Evolutionary conservation across 768 basidiomycete genomes (phyloP).

Genomic region (Boletus rufocinnamomeus): DNA sequence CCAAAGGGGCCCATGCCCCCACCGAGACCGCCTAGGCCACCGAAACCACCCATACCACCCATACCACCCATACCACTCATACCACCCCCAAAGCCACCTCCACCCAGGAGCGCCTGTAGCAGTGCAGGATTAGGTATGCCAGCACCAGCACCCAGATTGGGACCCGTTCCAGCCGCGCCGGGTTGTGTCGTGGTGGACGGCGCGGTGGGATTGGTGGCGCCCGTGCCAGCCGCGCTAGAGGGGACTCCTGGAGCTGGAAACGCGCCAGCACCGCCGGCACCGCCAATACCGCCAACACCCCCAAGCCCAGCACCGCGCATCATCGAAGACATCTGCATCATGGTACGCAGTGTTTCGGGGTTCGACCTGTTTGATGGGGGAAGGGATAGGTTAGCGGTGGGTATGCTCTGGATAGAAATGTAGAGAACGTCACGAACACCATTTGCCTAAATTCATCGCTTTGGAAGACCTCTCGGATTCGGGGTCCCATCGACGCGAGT

Average conservation of each 20-base stretch:
- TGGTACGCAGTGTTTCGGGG: constrained; percentile 71
- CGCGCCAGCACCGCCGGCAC: constrained; percentile 29
- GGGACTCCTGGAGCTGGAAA: constrained; percentile 69
- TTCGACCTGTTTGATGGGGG: constrained; percentile 54
- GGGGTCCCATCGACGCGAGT: constrained; percentile 72
- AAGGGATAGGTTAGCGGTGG: neutral
- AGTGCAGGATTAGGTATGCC: constrained; percentile 44
- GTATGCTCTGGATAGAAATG: neutral
- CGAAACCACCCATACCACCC: constrained; percentile 20
- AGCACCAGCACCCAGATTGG: constrained; percentile 13
- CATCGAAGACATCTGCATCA: constrained; percentile 69
- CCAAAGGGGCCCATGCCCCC: constrained; percentile 30
- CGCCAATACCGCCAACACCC: constrained; percentile 29
- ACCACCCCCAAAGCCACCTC: constrained; percentile 5
- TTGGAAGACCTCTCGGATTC: constrained; percentile 77
- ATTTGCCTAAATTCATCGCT: constrained; percentile 73
- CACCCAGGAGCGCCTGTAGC: constrained; percentile 34
- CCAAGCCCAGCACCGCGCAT: constrained; percentile 37
- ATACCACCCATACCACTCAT: constrained; percentile 14
- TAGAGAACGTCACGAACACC: constrained; percentile 49
- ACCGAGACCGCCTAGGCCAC: constrained; percentile 34
- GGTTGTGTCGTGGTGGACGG: constrained; percentile 24
- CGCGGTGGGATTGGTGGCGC: constrained; percentile 28
- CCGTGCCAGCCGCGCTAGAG: constrained; percentile 19
- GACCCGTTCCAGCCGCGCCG: constrained; percentile 24